Conservation (phyloP, 2,329 filamentous ascomycete species). For the Calonectria pteridis region DNA sequence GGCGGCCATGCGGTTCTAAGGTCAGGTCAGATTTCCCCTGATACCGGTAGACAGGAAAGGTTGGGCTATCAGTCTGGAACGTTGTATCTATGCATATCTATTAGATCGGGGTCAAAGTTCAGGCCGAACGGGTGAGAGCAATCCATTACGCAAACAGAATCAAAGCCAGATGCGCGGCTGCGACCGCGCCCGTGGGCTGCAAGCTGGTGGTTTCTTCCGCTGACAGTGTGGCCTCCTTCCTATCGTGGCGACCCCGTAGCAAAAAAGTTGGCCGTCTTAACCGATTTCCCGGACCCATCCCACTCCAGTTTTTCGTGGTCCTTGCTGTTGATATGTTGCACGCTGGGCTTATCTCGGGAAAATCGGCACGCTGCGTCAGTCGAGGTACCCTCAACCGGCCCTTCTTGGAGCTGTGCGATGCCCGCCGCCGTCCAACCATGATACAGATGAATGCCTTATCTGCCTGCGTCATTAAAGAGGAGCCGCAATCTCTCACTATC, state of each 20-base stretch:
- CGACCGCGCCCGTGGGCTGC: background rate
- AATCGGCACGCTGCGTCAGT: slow-evolving; percentile 8
- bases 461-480: slow-evolving; percentile 7
- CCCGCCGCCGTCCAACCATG: background rate
- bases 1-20: background rate
- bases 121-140: background rate
- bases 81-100: slow-evolving; percentile 9
- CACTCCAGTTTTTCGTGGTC: background rate
- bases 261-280: slow-evolving; percentile 12
- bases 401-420: background rate
- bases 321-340: background rate
- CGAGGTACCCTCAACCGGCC: background rate
- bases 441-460: background rate
- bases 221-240: slow-evolving; percentile 6
- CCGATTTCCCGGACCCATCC: slow-evolving; percentile 5
- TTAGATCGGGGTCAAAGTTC: background rate
- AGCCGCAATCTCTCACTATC: background rate
- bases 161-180: no score
- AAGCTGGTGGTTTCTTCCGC: background rate
- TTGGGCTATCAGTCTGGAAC: background rate
- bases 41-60: background rate
- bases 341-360: slow-evolving; percentile 7
- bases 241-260: slow-evolving; percentile 9
- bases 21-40: background rate
- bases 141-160: slow-evolving; percentile 6